These are phyloP conservation scores for Fraxinus baroniana DNA, from an alignment of 305 asterid species.

Conservation along the genomic window DNA sequence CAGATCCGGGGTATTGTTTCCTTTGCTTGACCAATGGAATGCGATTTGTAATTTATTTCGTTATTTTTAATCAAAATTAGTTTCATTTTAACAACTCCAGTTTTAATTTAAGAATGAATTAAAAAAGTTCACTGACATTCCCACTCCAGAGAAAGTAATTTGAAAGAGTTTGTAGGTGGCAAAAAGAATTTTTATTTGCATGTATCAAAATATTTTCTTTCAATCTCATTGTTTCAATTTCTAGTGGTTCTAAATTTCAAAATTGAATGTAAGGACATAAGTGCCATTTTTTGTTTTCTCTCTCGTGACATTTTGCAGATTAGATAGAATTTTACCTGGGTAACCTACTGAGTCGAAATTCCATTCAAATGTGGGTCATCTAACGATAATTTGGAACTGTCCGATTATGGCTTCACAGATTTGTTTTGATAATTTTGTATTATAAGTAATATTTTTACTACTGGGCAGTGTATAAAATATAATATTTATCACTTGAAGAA, in stretches of 20 bases:
- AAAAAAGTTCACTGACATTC: not conserved
- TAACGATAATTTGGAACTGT: not conserved
- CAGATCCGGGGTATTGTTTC: slow-evolving; percentile 67
- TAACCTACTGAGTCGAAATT: not conserved
- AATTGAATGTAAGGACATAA: not conserved
- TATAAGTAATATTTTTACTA: not conserved
- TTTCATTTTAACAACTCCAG: not conserved
- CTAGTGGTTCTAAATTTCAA: not conserved
- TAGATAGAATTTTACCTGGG: not conserved
- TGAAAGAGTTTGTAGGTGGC: not conserved
- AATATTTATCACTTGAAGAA: not conserved
- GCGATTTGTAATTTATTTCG: not conserved
- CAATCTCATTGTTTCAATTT: not conserved
- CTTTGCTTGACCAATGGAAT: slow-evolving; percentile 5
- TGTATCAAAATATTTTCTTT: not conserved
- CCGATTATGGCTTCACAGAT: not conserved
- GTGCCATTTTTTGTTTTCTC: not conserved
- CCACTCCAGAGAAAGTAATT: not conserved
- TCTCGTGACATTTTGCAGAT: not conserved
- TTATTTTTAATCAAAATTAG: not conserved
- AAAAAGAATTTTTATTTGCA: not conserved
- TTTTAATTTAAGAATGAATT: not conserved
- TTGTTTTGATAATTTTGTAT: not conserved
- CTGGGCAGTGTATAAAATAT: slow-evolving; percentile 33
- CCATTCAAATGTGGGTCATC: not conserved